phyloP scores from a whole-genome alignment of 352 stramenopile species.

The Globisporangium nodosum region DNA sequence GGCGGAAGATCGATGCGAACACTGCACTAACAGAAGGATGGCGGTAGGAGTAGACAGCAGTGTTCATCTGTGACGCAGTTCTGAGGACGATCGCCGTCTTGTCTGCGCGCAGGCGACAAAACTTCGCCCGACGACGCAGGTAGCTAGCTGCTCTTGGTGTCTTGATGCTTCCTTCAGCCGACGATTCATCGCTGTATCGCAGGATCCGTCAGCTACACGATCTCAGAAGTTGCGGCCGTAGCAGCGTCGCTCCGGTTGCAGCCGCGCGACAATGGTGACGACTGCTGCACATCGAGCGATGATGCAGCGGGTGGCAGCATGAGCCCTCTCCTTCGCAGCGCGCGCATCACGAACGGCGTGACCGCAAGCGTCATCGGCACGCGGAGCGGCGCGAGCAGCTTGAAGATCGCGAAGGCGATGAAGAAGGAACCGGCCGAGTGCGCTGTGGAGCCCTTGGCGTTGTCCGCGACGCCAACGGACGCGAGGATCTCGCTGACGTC shows the following conservation, averaged over 20 bases:
- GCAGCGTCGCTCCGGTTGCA: neutral
- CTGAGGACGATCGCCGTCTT: too few species aligned
- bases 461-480: conserved; percentile 32
- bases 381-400: conserved; percentile 63
- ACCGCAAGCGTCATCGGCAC: conserved; percentile 78
- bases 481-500: conserved; percentile 54
- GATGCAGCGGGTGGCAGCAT: conserved; percentile 35
- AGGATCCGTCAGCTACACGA: neutral
- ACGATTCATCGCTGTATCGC: too few species aligned
- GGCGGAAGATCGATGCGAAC: too few species aligned
- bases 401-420: conserved; percentile 82
- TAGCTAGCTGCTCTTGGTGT: too few species aligned
- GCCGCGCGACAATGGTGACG: neutral
- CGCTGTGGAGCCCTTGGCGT: conserved; percentile 30
- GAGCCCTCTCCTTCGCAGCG: conserved; percentile 55
- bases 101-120: too few species aligned
- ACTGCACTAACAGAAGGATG: too few species aligned
- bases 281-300: too few species aligned
- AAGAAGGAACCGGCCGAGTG: conserved; percentile 65
- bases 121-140: too few species aligned
- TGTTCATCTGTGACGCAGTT: too few species aligned
- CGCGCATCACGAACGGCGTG: conserved; percentile 66
- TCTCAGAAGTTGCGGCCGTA: neutral
- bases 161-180: too few species aligned
- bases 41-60: too few species aligned